phyloP scores from a whole-genome alignment of 2,329 filamentous ascomycete genomes.

The Blumeriella jaapii region DNA sequence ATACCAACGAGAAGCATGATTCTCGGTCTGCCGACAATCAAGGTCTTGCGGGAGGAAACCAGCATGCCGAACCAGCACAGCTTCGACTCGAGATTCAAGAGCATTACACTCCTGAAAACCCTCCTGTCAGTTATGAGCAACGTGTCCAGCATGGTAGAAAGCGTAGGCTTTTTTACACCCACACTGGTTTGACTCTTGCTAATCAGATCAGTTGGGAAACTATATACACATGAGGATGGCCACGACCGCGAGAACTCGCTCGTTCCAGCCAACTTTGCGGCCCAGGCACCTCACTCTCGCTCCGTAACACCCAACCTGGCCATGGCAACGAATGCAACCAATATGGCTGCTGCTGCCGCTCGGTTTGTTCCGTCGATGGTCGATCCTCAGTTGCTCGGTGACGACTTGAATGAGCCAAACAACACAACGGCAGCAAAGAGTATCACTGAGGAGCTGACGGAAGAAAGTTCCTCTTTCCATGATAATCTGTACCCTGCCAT shows the following conservation, averaged over 20 bases:
- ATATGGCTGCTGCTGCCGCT: constrained; percentile 20
- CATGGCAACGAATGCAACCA: constrained; percentile 22
- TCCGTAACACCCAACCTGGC: constrained; percentile 21
- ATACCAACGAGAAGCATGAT: constrained; percentile 49
- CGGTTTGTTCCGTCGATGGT: constrained; percentile 26
- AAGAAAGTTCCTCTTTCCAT: constrained; percentile 17
- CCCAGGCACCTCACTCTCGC: constrained; percentile 15
- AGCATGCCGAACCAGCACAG: constrained; percentile 16
- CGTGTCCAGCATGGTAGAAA: constrained; percentile 29
- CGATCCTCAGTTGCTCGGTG: constrained; percentile 25
- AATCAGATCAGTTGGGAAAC: constrained; percentile 8
- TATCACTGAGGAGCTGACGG: constrained; percentile 17
- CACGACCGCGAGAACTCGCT: constrained; percentile 14
- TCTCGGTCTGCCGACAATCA: constrained; percentile 37
- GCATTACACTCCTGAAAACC: constrained; percentile 46
- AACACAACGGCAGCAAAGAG: constrained; percentile 12
- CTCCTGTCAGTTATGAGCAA: constrained; percentile 38
- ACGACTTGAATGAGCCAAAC: constrained; percentile 16
- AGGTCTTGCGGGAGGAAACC: constrained; percentile 26
- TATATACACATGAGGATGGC: constrained; percentile 11
- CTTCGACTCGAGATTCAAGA: constrained; percentile 42
- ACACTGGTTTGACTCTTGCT: too few species aligned
- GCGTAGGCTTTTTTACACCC: constrained; percentile 26
- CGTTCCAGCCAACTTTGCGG: constrained; percentile 10
- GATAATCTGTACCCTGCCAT: constrained; percentile 13